A percentile compares a stretch with the other conserved stretches of the same genome.
Conservation (phyloP, 2,329 filamentous ascomycete genomes). For the Didymella sp. region DNA sequence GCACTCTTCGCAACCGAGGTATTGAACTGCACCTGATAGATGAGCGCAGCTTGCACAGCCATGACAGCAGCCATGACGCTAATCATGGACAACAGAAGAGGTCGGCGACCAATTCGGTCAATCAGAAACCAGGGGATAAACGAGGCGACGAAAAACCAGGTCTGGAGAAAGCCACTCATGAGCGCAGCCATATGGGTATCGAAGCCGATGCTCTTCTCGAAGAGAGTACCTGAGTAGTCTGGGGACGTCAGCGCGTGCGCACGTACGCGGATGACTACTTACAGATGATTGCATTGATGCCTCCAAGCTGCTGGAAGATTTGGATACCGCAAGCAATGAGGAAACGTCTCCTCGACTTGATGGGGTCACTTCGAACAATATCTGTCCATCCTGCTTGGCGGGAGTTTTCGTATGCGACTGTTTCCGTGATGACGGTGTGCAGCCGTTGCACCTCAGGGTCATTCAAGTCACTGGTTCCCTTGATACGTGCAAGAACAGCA, state of each 20-base stretch:
- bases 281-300: constrained; percentile 31
- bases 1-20: constrained; percentile 21
- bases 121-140: constrained; percentile 29
- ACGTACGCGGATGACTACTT: not conserved
- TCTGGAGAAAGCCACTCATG: constrained; percentile 29
- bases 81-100: constrained; percentile 26
- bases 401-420: constrained; percentile 25
- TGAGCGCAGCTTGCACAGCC: constrained; percentile 28
- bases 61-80: constrained; percentile 28
- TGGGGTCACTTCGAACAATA: constrained; percentile 24
- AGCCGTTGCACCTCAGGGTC: constrained; percentile 22
- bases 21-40: constrained; percentile 27
- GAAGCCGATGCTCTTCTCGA: constrained; percentile 29
- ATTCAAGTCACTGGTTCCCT: constrained; percentile 10
- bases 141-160: constrained; percentile 29
- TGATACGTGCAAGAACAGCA: constrained; percentile 23
- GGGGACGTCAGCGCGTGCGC: not conserved
- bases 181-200: constrained; percentile 25
- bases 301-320: constrained; percentile 28
- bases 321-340: constrained; percentile 28
- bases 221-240: constrained; percentile 28
- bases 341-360: constrained; percentile 28
- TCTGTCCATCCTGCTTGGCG: constrained; percentile 28
- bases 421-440: constrained; percentile 27
- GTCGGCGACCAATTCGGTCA: constrained; percentile 24